Conservation (phyloP, 2,329 filamentous ascomycete genomes). For the Fusarium napiforme region DNA sequence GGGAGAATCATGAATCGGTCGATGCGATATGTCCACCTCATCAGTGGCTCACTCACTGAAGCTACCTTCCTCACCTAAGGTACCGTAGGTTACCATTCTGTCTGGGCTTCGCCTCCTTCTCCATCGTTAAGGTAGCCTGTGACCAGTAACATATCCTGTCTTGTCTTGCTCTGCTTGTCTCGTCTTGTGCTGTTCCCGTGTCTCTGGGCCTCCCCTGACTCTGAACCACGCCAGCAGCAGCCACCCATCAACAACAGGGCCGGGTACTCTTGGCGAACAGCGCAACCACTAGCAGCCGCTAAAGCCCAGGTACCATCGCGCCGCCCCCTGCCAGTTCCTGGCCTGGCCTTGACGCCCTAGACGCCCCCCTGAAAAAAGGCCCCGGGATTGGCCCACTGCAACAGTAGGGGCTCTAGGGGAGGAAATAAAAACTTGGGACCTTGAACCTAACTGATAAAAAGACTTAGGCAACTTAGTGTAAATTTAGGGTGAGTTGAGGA, state of each 20-base stretch:
- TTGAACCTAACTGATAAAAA: too few species aligned
- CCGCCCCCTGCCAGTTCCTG: constrained; percentile 17
- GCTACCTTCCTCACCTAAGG: constrained; percentile 1
- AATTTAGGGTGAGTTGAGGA: too few species aligned
- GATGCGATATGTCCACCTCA: background rate
- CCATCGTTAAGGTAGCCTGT: background rate
- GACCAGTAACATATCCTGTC: constrained; percentile 2
- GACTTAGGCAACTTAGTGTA: too few species aligned
- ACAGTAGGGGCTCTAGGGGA: background rate
- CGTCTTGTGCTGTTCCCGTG: constrained; percentile 19
- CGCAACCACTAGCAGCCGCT: constrained; percentile 34
- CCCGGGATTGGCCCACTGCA: constrained; percentile 11
- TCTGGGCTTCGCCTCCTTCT: constrained; percentile 30
- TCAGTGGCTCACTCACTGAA: constrained; percentile 4
- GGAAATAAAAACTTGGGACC: too few species aligned
- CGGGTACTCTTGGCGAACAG: constrained; percentile 22
- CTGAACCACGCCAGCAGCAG: constrained; percentile 20
- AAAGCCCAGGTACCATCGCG: constrained; percentile 36
- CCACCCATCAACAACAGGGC: constrained; percentile 31
- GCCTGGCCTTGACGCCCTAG: background rate
- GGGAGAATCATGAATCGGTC: background rate
- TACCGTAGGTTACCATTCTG: constrained; percentile 6
- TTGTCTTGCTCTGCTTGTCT: background rate
- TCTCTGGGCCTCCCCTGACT: constrained; percentile 32
- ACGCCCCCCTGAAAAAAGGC: constrained; percentile 19